A percentile compares a stretch with the other conserved stretches of the same genome.
phyloP scores from a whole-genome alignment of 75 land plant species.

The Cunninghamia lanceolata region DNA sequence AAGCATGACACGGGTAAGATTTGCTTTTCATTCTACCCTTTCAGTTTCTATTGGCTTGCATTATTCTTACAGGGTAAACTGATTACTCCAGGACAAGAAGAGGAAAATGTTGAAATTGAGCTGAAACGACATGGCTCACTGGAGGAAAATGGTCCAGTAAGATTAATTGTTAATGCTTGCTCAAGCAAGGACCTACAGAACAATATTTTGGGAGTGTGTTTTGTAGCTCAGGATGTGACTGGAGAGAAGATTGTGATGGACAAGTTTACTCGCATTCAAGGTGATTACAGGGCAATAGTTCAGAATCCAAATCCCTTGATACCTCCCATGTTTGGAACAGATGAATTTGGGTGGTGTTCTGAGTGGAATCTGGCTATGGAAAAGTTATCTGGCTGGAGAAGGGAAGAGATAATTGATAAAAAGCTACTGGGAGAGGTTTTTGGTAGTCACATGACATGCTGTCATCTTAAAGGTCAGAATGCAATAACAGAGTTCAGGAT shows the following conservation, averaged over 20 bases:
- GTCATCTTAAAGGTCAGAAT: conserved; percentile 87
- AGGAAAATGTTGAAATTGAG: conserved; percentile 77
- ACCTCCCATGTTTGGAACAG: conserved; percentile 93
- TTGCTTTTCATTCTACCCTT: not conserved
- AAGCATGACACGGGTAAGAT: not conserved
- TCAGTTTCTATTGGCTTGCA: not conserved
- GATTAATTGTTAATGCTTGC: conserved; percentile 89
- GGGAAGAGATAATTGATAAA: conserved; percentile 80
- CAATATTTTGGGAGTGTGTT: conserved; percentile 89
- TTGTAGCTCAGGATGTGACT: conserved; percentile 95
- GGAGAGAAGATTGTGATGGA: conserved; percentile 81
- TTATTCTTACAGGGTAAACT: conserved; percentile 2
- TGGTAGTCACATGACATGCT: conserved; percentile 66
- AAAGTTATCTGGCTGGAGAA: conserved; percentile 75
- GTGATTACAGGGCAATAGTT: conserved; percentile 88
- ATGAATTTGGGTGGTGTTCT: conserved; percentile 91
- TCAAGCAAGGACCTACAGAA: conserved; percentile 77
- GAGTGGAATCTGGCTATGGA: conserved; percentile 96
- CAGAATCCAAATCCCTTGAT: conserved; percentile 92
- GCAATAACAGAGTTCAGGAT: conserved; percentile 75
- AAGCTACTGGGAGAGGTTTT: conserved; percentile 92
- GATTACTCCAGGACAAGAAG: conserved; percentile 66
- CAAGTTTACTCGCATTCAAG: conserved; percentile 92
- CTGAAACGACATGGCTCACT: conserved; percentile 63
- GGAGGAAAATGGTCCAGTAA: conserved; percentile 56